Evolutionary conservation across 1,284 basidiomycete species (phyloP).

Genomic region (Grifola frondosa): DNA sequence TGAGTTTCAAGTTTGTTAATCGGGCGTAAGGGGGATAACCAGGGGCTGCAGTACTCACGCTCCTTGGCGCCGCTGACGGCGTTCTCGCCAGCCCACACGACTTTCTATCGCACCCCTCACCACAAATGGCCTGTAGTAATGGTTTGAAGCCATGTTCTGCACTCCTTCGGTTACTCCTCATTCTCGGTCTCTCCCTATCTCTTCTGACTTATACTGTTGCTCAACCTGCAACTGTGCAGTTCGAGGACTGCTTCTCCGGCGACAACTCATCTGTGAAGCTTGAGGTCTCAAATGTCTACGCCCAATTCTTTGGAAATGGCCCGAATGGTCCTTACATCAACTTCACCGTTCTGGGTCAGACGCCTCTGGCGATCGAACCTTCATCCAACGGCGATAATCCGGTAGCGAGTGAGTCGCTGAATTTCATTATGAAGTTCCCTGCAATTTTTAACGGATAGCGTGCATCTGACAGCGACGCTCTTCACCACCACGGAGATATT

Average conservation of each 20-base stretch:
- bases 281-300: slow-evolving; percentile 70
- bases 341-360: slow-evolving; percentile 63
- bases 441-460: slow-evolving; percentile 1
- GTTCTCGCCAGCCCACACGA: not conserved
- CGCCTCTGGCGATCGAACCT: slow-evolving; percentile 57
- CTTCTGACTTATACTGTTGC: slow-evolving; percentile 22
- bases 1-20: no score
- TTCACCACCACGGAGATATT: slow-evolving; percentile 81
- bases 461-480: slow-evolving; percentile 64
- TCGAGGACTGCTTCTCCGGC: slow-evolving; percentile 57
- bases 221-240: slow-evolving; percentile 33
- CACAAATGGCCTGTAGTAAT: slow-evolving; percentile 24
- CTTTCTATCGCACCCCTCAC: slow-evolving; percentile 5
- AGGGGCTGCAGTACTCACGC: no score
- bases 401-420: slow-evolving; percentile 45
- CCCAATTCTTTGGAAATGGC: slow-evolving; percentile 59
- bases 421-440: slow-evolving; percentile 14
- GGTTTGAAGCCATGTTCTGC: slow-evolving; percentile 17
- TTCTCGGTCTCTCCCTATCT: slow-evolving; percentile 21
- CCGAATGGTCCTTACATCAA: slow-evolving; percentile 52
- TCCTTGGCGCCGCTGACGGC: no score
- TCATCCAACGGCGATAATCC: slow-evolving; percentile 59
- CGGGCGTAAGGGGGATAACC: no score
- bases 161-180: slow-evolving; percentile 18
- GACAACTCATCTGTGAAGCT: slow-evolving; percentile 54